Base-by-base conservation (phyloP, 1,284 basidiomycete genomes). In the Cutaneotrichosporon sp. region DNA sequence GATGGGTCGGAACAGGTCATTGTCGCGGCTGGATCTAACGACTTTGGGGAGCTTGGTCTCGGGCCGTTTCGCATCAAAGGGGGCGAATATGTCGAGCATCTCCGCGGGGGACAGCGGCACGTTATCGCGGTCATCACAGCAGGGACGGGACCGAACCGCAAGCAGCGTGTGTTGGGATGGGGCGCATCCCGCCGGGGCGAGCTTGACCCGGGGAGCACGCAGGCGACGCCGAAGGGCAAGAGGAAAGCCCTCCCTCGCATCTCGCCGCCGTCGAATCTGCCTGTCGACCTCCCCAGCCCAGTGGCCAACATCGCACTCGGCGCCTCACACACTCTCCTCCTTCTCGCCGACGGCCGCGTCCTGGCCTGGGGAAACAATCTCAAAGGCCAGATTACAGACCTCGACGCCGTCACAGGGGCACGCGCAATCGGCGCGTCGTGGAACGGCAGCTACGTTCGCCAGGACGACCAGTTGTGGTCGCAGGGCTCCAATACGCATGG, bases 1-100 rank as follows among this genome's bases (percentile, higher is more conserved):
- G n/a, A n/a, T n/a, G n/a, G n/a, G n/a, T n/a, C n/a, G n/a, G n/a
- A n/a, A 33, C 87, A 92, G 63, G 66, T 84, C 2, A 62, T 92
- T n/a, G 65, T 93, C 25, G 83, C 88, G 0, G 82, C 88, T 77
- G 90, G 90, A 0, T 80, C 84, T 1, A 80, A 92, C 69, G 89
- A 90, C 68, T 90, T 85, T 66, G 88, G 88, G 4, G 84, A 86
- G 65, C 78, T 90, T 29, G 90, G 87, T 1, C 64, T 79, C 34
- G 82, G 80, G 16, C 14, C 12, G 59, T 16, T 46, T 54, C 12
- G 55, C 27, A 49, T 68, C 34, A 24, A 37, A 27, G 16, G 14
- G 7, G 68, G 59, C 17, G 64, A 71, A 33, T 51, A 29, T 1
- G 59, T 78, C 19, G 53, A 62, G 32, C 52, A 61, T 20, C 61